Base-by-base conservation (phyloP, 768 basidiomycete species). In the Clitopilus hobsonii region DNA sequence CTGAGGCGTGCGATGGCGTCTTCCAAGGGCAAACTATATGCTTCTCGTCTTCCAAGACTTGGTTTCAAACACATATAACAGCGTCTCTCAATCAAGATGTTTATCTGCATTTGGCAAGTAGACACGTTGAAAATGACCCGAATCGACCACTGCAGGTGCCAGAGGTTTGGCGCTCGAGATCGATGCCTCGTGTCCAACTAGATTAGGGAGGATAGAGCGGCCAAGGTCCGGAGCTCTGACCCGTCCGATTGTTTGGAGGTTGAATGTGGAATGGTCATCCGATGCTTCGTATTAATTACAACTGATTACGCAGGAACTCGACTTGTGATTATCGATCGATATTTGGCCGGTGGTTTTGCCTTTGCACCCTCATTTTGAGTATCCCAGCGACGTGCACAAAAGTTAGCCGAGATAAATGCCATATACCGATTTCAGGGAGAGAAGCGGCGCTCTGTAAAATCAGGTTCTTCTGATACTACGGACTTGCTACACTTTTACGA, bases 301-400 rank as follows among this genome's bases (percentile, higher is more conserved):
- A 10, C 49, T 51, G 54, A 55, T 49, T 29, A 38, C 27, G 30
- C 10, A 38, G 20, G 48, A 24, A 49, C 41, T 29, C 47, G 23
- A 20, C 11, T 28, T 47, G 36, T 56, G 61, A 63, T 63, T 58
- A 63, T 59, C 61, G 61, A 63, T 63, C 41, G 61, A 59, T 61
- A 56, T 51, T 48, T 23, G 22, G 7, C 45, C 24, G 18, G 22
- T 24, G 38, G 6, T 23, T 32, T 53, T 49, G 16, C 28, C 38
- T 53, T 41, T 38, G 41, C 22, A 45, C 41, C 41, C 41, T 45
- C 41, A 16, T 45, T 45, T 18, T 45, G 5, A 18, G 3, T 45
- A 36, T 36, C n/a, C n/a, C n/a, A n/a, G n/a, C n/a, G n/a, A n/a
- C n/a, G n/a, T n/a, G n/a, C n/a, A n/a, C n/a, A n/a, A n/a, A n/a